Percentiles rank a stretch among this genome's conserved stretches.
These are phyloP conservation scores for Populus alba DNA, from an alignment of 345 rosid species.

Conservation along the genomic window DNA sequence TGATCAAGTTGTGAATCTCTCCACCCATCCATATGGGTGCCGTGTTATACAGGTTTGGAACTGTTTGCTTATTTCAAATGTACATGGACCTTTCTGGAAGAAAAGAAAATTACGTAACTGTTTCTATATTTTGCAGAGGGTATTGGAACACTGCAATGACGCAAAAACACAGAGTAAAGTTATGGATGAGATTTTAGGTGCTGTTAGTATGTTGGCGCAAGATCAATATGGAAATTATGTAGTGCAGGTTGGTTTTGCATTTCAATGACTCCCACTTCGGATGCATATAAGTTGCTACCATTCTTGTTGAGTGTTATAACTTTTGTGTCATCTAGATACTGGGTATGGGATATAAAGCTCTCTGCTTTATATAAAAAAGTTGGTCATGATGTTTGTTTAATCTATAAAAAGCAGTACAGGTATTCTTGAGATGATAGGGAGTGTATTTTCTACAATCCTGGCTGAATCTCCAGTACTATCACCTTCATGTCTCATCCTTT, in stretches of 20 bases:
- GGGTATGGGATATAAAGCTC: not conserved
- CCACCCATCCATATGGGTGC: slow-evolving; percentile 94
- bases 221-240: slow-evolving; percentile 99
- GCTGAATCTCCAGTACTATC: not conserved
- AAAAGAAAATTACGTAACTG: not conserved
- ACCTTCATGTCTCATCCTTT: not conserved
- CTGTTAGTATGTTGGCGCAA: slow-evolving; percentile 89
- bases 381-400: not conserved
- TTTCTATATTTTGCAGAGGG: slow-evolving; percentile 47
- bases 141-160: slow-evolving; percentile 82
- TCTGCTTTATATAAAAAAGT: not conserved
- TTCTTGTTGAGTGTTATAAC: not conserved
- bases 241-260: slow-evolving; percentile 66
- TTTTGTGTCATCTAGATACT: not conserved
- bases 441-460: not conserved
- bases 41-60: slow-evolving; percentile 85
- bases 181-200: slow-evolving; percentile 76
- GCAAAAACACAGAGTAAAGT: slow-evolving; percentile 67
- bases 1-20: slow-evolving; percentile 79
- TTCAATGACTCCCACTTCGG: not conserved
- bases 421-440: not conserved
- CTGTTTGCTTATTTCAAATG: not conserved
- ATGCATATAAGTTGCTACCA: not conserved
- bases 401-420: not conserved
- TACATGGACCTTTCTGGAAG: not conserved